These are phyloP conservation scores for Parastagonospora avenae DNA, from an alignment of 2,329 filamentous ascomycete genomes.

Conservation along the genomic window DNA sequence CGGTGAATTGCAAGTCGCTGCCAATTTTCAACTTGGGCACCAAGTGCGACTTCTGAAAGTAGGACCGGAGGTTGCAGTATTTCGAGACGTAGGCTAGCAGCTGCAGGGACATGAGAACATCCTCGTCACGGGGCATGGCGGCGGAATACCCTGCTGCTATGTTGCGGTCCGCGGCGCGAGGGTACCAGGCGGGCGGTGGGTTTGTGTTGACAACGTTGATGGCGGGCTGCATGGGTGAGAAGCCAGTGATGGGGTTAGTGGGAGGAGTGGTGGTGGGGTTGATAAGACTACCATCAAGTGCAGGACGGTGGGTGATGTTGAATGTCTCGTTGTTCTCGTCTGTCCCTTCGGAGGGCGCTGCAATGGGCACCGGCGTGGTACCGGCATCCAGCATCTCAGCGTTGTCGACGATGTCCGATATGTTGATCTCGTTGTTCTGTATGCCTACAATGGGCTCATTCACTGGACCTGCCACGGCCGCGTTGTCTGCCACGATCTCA, in stretches of 20 bases:
- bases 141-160: conserved; percentile 73
- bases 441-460: conserved; percentile 77
- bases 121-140: conserved; percentile 94
- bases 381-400: conserved; percentile 76
- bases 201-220: conserved; percentile 71
- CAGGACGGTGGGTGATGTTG: conserved; percentile 86
- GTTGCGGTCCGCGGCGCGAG: conserved; percentile 78
- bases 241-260: conserved; percentile 67
- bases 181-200: conserved; percentile 78
- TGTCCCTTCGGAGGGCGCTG: conserved; percentile 81
- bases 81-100: conserved; percentile 97
- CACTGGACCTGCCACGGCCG: conserved; percentile 72
- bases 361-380: conserved; percentile 73
- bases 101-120: conserved; percentile 97
- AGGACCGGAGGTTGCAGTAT: conserved; percentile 93
- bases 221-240: conserved; percentile 74
- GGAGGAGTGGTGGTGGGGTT: conserved; percentile 66
- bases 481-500: conserved; percentile 78
- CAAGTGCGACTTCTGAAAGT: conserved; percentile 93
- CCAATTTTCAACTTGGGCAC: conserved; percentile 92
- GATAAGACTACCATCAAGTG: conserved; percentile 82
- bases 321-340: conserved; percentile 78
- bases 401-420: conserved; percentile 84
- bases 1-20: conserved; percentile 78
- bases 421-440: conserved; percentile 78